Evolutionary conservation across 257 asterid species (phyloP).

Genomic region (Gardenia jasminoides): DNA sequence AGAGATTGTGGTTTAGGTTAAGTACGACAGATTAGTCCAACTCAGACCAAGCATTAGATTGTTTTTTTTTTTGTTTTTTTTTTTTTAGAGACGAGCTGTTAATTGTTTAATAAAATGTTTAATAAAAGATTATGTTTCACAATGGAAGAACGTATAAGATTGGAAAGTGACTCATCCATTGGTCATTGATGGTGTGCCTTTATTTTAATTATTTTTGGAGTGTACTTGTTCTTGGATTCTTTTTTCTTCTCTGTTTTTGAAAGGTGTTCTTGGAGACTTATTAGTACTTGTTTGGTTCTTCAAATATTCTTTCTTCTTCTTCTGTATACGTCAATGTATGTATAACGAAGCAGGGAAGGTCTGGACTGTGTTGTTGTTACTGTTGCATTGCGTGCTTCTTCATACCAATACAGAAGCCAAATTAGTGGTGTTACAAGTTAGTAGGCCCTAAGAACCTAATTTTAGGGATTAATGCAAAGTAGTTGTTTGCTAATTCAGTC

Average conservation of each 20-base stretch:
- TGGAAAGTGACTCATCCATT: slow-evolving; percentile 11
- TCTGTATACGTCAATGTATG: neutral
- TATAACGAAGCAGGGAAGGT: neutral
- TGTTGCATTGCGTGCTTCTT: no score
- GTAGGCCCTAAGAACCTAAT: slow-evolving; percentile 6
- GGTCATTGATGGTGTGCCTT: slow-evolving; percentile 3
- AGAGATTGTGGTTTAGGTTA: slow-evolving; percentile 19
- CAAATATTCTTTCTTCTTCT: no score
- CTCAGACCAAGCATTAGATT: neutral
- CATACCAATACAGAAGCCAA: neutral
- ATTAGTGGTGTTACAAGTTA: neutral
- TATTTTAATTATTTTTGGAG: neutral
- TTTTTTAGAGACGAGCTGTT: neutral
- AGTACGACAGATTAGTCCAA: neutral
- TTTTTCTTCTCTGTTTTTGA: no score
- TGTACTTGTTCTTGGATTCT: neutral
- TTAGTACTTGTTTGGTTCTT: no score
- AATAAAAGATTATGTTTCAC: neutral
- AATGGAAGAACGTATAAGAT: neutral
- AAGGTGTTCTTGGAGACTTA: no score
- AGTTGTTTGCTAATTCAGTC: neutral
- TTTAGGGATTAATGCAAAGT: neutral
- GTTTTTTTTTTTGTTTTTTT: neutral
- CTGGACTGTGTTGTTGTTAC: no score
- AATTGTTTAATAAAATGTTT: neutral